Conservation (phyloP, 202 grass and related monocot species). For the Carex arenaria region DNA sequence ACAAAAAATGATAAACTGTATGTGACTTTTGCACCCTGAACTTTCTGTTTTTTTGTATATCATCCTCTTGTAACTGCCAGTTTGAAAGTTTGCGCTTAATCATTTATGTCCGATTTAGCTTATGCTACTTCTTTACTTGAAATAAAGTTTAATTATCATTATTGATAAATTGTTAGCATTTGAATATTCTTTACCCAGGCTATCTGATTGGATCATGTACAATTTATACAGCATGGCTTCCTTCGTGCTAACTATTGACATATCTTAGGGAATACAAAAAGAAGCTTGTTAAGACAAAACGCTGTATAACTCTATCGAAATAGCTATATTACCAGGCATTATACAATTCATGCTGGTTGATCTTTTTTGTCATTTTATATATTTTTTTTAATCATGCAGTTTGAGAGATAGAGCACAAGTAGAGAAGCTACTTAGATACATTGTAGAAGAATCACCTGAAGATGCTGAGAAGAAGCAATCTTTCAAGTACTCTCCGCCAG, state of each 20-base stretch:
- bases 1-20: neutral
- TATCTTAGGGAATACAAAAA: neutral
- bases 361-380: slow-evolving; percentile 16
- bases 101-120: neutral
- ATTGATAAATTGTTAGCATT: neutral
- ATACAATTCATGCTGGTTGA: neutral
- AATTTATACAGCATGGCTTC: neutral
- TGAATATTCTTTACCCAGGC: neutral
- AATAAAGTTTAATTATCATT: neutral
- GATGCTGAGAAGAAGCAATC: slow-evolving; percentile 77
- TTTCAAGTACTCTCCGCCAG: slow-evolving; percentile 63
- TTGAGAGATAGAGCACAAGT: slow-evolving; percentile 88
- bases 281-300: neutral
- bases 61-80: neutral
- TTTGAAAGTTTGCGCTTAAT: neutral
- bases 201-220: neutral
- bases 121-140: neutral
- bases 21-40: neutral
- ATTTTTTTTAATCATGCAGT: slow-evolving; percentile 44
- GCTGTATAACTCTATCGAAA: slow-evolving; percentile 4
- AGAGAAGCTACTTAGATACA: slow-evolving; percentile 85
- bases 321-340: slow-evolving; percentile 18
- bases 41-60: neutral
- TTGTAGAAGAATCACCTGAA: slow-evolving; percentile 84
- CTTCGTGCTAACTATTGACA: neutral